Evolutionary conservation across 2,329 filamentous ascomycete species (phyloP).

Genomic region (Diaporthe australafricana): DNA sequence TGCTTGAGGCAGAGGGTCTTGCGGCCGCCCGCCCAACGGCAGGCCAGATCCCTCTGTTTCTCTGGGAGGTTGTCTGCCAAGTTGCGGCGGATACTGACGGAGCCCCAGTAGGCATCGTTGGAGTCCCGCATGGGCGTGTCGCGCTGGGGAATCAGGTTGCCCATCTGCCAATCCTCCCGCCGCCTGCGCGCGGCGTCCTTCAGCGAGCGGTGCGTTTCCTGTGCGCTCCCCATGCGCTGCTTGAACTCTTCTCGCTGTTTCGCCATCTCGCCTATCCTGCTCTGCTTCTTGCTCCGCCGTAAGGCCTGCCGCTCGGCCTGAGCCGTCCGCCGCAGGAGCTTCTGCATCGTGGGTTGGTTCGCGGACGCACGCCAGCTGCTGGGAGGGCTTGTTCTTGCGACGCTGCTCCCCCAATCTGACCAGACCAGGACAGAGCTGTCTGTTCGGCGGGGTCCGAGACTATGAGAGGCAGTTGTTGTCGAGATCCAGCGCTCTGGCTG

Average conservation of each 20-base stretch:
- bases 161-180: constrained; percentile 82
- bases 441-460: neutral
- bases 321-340: constrained; percentile 73
- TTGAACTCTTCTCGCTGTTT: constrained; percentile 47
- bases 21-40: constrained; percentile 66
- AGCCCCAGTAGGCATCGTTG: constrained; percentile 66
- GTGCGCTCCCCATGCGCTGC: constrained; percentile 22
- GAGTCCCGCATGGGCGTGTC: constrained; percentile 71
- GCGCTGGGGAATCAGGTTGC: constrained; percentile 80
- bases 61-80: constrained; percentile 49
- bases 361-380: constrained; percentile 21
- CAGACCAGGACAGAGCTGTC: neutral
- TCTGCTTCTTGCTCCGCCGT: constrained; percentile 53
- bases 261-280: constrained; percentile 43
- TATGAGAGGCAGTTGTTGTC: neutral
- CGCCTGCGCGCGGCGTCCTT: constrained; percentile 49
- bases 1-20: constrained; percentile 71
- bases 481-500: neutral
- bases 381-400: neutral
- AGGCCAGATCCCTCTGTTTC: constrained; percentile 50
- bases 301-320: constrained; percentile 74
- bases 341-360: constrained; percentile 68
- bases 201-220: constrained; percentile 19
- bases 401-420: neutral
- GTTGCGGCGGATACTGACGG: constrained; percentile 41